Conservation (phyloP, 108 stramenopile genomes). For the Nitzschia sp. region DNA sequence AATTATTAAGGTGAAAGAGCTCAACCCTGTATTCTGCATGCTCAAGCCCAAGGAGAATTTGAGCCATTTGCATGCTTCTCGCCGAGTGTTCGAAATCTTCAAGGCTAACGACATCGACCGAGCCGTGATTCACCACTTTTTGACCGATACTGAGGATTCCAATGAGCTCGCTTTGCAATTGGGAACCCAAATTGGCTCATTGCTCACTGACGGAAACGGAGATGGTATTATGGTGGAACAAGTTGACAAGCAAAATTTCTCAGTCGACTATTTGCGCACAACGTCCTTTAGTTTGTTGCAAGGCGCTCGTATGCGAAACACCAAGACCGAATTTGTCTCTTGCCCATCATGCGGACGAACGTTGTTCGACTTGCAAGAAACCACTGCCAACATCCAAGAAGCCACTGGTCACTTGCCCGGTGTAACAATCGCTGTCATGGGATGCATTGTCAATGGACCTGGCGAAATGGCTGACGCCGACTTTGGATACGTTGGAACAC, state of each 20-base stretch:
- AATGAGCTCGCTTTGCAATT: slow-evolving; percentile 86
- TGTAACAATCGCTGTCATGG: slow-evolving; percentile 98
- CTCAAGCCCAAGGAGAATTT: slow-evolving; percentile 64
- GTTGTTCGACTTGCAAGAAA: slow-evolving; percentile 97
- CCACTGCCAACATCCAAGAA: slow-evolving; percentile 88
- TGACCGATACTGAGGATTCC: slow-evolving; percentile 62
- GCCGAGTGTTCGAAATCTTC: slow-evolving; percentile 91
- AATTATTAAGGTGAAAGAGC: slow-evolving; percentile 75
- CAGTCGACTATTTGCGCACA: slow-evolving; percentile 80
- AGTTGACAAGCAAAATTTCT: slow-evolving; percentile 57
- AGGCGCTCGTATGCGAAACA: slow-evolving; percentile 95
- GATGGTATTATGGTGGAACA: slow-evolving; percentile 91
- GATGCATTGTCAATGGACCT: slow-evolving; percentile 98
- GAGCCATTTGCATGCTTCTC: slow-evolving; percentile 87
- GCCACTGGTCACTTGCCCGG: slow-evolving; percentile 96
- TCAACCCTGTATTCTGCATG: slow-evolving; percentile 71
- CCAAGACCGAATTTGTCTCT: slow-evolving; percentile 98
- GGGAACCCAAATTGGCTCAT: slow-evolving; percentile 83
- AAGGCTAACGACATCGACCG: slow-evolving; percentile 69
- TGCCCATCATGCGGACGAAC: slow-evolving; percentile 98
- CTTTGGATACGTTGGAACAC: slow-evolving; percentile 96
- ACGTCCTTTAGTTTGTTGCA: slow-evolving; percentile 90
- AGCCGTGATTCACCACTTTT: slow-evolving; percentile 89
- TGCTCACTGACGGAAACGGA: slow-evolving; percentile 91
- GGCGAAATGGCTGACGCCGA: slow-evolving; percentile 99